These are phyloP conservation scores for Colletotrichum orchidophilum DNA, from an alignment of 2,329 filamentous ascomycete genomes.

Conservation along the genomic window DNA sequence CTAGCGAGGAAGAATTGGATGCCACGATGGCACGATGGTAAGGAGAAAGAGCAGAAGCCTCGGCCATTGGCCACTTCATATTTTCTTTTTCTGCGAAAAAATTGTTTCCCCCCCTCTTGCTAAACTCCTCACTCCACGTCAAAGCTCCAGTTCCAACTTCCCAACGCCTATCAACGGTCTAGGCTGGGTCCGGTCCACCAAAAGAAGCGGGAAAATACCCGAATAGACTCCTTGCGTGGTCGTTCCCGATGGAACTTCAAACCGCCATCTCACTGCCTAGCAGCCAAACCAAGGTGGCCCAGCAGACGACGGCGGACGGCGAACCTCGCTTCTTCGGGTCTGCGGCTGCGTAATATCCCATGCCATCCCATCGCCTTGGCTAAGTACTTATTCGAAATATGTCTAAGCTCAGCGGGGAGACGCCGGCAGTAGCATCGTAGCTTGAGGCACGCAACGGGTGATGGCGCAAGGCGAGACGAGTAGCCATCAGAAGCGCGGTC, in stretches of 20 bases:
- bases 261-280: not conserved
- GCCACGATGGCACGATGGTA: not conserved
- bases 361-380: not conserved
- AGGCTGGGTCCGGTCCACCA: not conserved
- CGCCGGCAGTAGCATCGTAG: not conserved
- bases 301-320: not conserved
- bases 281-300: not conserved
- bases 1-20: not conserved
- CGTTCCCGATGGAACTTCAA: not conserved
- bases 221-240: not conserved
- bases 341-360: not conserved
- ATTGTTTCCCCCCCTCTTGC: not conserved
- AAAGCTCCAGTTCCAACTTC: not conserved
- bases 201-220: not conserved
- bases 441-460: not conserved
- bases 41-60: not conserved
- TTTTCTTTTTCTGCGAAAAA: not conserved
- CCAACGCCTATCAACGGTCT: not conserved
- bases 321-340: not conserved
- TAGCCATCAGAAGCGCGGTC: not conserved
- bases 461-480: not conserved
- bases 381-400: not conserved
- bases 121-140: not conserved
- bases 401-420: not conserved
- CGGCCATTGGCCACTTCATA: not conserved